Percentiles rank a stretch among this genome's conserved stretches.
Evolutionary conservation across 2,329 filamentous ascomycete species (phyloP).

Genomic region (Xylaria digitata): DNA sequence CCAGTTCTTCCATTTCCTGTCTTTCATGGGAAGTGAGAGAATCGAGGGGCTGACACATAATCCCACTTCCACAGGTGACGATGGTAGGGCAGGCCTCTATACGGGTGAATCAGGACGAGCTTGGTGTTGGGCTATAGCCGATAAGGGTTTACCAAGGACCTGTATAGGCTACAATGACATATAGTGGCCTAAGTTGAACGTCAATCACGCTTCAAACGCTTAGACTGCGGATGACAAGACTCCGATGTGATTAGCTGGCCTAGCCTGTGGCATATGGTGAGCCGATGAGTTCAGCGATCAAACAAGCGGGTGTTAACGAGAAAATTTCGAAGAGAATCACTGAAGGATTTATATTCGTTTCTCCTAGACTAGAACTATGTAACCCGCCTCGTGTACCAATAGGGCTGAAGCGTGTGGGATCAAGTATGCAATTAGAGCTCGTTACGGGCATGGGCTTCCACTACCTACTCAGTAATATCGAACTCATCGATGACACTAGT

Average conservation of each 20-base stretch:
- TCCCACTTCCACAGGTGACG: slow-evolving; percentile 16
- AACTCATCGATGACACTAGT: slow-evolving; percentile 66
- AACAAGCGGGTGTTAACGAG: no score
- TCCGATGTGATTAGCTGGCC: not conserved
- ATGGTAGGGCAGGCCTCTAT: slow-evolving; percentile 41
- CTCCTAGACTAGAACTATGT: no score
- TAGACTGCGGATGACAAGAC: not conserved
- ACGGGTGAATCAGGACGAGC: slow-evolving; percentile 47
- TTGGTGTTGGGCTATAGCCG: slow-evolving; percentile 47
- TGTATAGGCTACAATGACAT: slow-evolving; percentile 49
- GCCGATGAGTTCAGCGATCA: not conserved
- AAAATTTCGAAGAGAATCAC: not conserved
- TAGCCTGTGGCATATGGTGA: not conserved
- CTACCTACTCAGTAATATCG: slow-evolving; percentile 39
- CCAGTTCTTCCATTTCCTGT: slow-evolving; percentile 42
- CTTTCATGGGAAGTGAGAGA: slow-evolving; percentile 40
- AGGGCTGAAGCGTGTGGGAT: not conserved
- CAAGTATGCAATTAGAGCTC: not conserved
- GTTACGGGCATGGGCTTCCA: not conserved
- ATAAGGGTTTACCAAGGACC: slow-evolving; percentile 29
- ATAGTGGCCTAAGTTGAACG: slow-evolving; percentile 28
- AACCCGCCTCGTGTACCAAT: not conserved
- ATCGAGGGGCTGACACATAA: slow-evolving; percentile 34
- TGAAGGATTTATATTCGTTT: not conserved
- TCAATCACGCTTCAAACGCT: not conserved